Evolutionary conservation across 2,329 filamentous ascomycete genomes (phyloP), one percentile per base, ranked within the genome.

Genomic region (Trichoderma atrobrunneum): DNA sequence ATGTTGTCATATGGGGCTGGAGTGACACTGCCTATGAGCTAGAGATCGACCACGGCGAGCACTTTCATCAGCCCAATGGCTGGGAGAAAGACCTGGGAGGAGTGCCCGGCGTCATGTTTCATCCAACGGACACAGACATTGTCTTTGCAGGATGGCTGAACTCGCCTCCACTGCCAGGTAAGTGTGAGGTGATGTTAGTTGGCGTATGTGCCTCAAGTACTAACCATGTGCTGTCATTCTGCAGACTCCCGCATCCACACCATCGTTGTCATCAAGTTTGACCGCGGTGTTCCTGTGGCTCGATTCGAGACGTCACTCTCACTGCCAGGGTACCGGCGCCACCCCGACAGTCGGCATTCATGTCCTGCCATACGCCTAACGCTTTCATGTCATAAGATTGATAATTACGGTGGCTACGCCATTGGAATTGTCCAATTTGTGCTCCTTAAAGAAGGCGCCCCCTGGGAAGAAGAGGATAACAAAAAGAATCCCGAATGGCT

Each of bases 1-100:
- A 74, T 6, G 71, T 80, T 18, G 36, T 79, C 32, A 16, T 72
- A 18, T 79, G 76, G 69, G 54, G 54, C 4, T 79, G 77, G 77
- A 70, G 61, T 1, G 76, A 74, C 2, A 73, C 61, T 3, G 72
- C 75, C 2, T 57, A 54, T 0, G 74, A 78, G 14, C 64, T 80
- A 2, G 72, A 76, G 16, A 54, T 73, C 30, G 70, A 73, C 24
- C 56, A 72, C 3, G 30, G 36, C 7, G 56, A 70, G 8, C 14
- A 75, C 5, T 26, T 73, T 11, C 57, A 32, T 7, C 10, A 24
- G 14, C 74, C 64, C n/a, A 5, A 60, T 7, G 64, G 67, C 3
- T 70, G 57, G 11, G 26, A 62, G 14, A 59, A 34, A 3, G 65
- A 73, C 30, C 43, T 71, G 32, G 72, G 71, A 28, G 72, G 70